Base-by-base conservation (phyloP, 345 rosid species). In the Pseudoturritis turrita region DNA sequence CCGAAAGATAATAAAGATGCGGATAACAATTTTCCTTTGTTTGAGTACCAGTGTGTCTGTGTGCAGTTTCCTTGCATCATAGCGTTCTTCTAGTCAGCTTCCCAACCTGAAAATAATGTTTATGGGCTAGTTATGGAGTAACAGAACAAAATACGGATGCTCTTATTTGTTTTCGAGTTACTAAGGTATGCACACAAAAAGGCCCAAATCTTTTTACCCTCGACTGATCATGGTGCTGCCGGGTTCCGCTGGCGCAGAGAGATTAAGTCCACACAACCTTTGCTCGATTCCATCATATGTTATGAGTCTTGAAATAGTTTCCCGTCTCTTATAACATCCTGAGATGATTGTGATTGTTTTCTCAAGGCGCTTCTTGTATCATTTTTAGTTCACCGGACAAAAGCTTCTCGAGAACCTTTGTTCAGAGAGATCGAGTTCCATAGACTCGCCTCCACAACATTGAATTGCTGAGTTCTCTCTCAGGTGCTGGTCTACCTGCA, bases 271-370 rank as follows among this genome's bases (percentile, higher is more conserved):
- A 89, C 89, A 84, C 37, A 92, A 81, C 68, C 67, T 88, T 82
- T 90, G 96, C 75, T 88, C 90, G 74, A 90, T 81, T 76, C 96
- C 98, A 72, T 88, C 88, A 39, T 90, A 92, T 18, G 96, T 92
- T 63, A 90, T 82, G 63, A 92, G 90, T 68, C 96, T 84, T 67
- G 98, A 71, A 47, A 92, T 83, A 0, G 93, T 90, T 84, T 90
- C 98, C 79, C 90, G 98, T 66, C 98, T 96, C 79, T 92, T 88
- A 5, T 90, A 92, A 81, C 98, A 92, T 47, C 96, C 96, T 92
- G 75, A 40, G 13, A 73, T 53, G 9, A 58, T 14, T 40, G 43
- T 57, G 26, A 56, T 62, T 35, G 49, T 64, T 33, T 39, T 46
- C 43, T 66, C 65, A 66, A 62, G 40, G 21, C 4, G 6, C 25